Percentiles rank a stretch among this genome's conserved stretches.
These are phyloP conservation scores for Albophoma yamanashiensis DNA, from an alignment of 2,329 filamentous ascomycete genomes.

Conservation along the genomic window DNA sequence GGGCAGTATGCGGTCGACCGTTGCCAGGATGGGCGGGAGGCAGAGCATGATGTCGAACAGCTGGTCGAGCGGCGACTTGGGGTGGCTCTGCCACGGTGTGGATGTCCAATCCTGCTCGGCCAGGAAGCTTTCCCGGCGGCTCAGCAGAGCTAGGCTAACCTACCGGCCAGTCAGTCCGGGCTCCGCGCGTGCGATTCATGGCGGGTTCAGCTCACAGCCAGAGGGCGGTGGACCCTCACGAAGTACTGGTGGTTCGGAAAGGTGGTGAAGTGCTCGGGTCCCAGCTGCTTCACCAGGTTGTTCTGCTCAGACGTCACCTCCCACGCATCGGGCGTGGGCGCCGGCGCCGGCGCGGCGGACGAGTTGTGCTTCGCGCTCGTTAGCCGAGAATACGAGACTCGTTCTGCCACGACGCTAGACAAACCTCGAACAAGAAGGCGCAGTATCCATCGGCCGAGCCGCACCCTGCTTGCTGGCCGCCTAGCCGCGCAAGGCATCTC, in stretches of 20 bases:
- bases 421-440: slow-evolving; percentile 43
- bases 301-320: slow-evolving; percentile 22
- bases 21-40: slow-evolving; percentile 35
- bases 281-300: slow-evolving; percentile 27
- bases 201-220: slow-evolving; percentile 30
- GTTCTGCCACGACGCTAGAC: slow-evolving; percentile 5
- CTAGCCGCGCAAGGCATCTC: slow-evolving; percentile 32
- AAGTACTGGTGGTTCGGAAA: slow-evolving; percentile 51
- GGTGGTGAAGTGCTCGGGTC: slow-evolving; percentile 33
- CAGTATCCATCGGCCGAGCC: slow-evolving; percentile 30
- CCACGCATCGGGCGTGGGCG: slow-evolving; percentile 28
- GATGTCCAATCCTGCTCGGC: slow-evolving; percentile 38
- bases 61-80: slow-evolving; percentile 38
- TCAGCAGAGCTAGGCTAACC: slow-evolving; percentile 37
- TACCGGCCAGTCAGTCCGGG: slow-evolving; percentile 10
- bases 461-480: slow-evolving; percentile 16
- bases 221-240: slow-evolving; percentile 41
- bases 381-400: background rate
- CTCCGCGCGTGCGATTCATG: background rate
- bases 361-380: slow-evolving; percentile 29
- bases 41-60: slow-evolving; percentile 40
- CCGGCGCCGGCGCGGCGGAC: slow-evolving; percentile 27
- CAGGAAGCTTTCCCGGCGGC: slow-evolving; percentile 39
- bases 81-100: slow-evolving; percentile 39
- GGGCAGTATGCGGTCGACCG: slow-evolving; percentile 29